These are phyloP conservation scores for Ogataea sp. DNA, from an alignment of 805 yeast species.

Conservation along the genomic window DNA sequence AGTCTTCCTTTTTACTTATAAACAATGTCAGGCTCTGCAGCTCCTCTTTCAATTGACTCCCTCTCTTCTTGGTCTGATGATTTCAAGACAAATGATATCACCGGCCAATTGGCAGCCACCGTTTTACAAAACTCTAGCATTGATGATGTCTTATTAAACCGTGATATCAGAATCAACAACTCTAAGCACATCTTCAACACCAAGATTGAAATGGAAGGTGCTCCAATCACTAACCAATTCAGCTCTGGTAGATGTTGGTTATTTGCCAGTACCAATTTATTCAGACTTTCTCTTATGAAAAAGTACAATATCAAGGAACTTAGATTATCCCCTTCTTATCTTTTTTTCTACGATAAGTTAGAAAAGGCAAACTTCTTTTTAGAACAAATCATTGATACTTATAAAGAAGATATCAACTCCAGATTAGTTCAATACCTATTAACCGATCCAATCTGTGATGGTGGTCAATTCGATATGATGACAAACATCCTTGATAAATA, in stretches of 20 bases:
- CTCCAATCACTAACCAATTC: conserved; percentile 68
- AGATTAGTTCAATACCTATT: conserved; percentile 62
- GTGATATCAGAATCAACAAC: conserved; percentile 20
- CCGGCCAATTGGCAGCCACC: conserved; percentile 24
- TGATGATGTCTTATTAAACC: conserved; percentile 30
- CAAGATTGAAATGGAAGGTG: conserved; percentile 39
- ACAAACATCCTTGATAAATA: conserved; percentile 70
- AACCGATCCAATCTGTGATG: conserved; percentile 64
- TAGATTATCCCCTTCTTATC: conserved; percentile 70
- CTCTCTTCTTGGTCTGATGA: conserved; percentile 21
- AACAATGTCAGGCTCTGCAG: conserved; percentile 7
- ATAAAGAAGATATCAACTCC: conserved; percentile 57
- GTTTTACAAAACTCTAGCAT: conserved; percentile 28
- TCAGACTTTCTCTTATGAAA: conserved; percentile 55
- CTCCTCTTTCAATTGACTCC: conserved; percentile 7
- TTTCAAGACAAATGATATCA: conserved; percentile 14
- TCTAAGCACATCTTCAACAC: conserved; percentile 32
- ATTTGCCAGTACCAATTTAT: conserved; percentile 72
- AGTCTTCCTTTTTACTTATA: too few relatives aligned
- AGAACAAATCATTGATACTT: conserved; percentile 68
- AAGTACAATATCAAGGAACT: conserved; percentile 57
- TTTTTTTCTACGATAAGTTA: conserved; percentile 79
- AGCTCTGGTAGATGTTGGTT: conserved; percentile 84
- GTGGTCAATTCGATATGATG: conserved; percentile 87
- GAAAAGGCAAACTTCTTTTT: conserved; percentile 78